phyloP scores from a whole-genome alignment of 2,329 filamentous ascomycete species.

The Cladophialophora exuberans region DNA sequence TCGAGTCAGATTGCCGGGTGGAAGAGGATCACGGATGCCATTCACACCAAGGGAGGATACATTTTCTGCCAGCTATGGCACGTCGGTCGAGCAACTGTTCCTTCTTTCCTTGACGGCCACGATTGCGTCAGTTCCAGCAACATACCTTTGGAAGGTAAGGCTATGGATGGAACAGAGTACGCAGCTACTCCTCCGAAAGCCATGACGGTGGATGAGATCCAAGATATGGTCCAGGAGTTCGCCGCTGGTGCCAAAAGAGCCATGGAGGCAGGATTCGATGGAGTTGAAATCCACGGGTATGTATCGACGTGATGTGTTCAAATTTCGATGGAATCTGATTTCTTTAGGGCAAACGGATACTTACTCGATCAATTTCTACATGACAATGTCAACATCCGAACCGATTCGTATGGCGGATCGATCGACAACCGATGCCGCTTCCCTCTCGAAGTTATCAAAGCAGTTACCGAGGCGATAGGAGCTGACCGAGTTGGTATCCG shows the following conservation, averaged over 20 bases:
- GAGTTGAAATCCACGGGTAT: constrained; percentile 53
- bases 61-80: constrained; percentile 48
- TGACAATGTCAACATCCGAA: constrained; percentile 50
- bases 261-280: constrained; percentile 59
- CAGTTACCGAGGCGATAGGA: constrained; percentile 50
- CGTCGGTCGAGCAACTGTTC: constrained; percentile 43
- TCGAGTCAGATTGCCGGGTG: constrained; percentile 52
- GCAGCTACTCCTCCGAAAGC: constrained; percentile 32
- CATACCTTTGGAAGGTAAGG: constrained; percentile 44
- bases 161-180: constrained; percentile 42
- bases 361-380: constrained; percentile 57
- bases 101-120: constrained; percentile 42
- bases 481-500: constrained; percentile 51
- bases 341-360: constrained; percentile 54
- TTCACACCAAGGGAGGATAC: constrained; percentile 55
- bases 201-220: background rate
- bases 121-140: constrained; percentile 35
- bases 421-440: constrained; percentile 52
- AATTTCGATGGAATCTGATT: no score
- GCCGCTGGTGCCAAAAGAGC: constrained; percentile 51
- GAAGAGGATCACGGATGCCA: constrained; percentile 55
- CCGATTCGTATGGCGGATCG: constrained; percentile 53
- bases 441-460: constrained; percentile 57
- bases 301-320: background rate
- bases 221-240: background rate